A percentile compares a stretch with the other conserved stretches of the same genome.
These are phyloP conservation scores for Floccularia luteovirens DNA, from an alignment of 768 basidiomycete species.

Conservation along the genomic window DNA sequence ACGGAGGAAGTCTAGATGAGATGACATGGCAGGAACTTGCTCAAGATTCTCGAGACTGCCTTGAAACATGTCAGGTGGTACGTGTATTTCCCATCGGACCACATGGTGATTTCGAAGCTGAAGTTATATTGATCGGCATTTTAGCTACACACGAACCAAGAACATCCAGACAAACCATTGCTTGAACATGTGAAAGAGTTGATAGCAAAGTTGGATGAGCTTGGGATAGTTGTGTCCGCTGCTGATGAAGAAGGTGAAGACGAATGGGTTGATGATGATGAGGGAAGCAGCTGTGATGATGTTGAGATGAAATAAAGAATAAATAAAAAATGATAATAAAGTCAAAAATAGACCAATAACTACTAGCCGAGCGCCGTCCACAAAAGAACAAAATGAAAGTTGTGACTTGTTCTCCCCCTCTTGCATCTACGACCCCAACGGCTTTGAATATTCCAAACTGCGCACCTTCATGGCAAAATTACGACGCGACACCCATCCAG, in stretches of 20 bases:
- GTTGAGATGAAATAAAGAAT: conserved; percentile 49
- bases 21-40: conserved; percentile 74
- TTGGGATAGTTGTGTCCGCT: conserved; percentile 59
- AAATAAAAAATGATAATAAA: too few relatives aligned
- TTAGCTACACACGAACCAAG: conserved; percentile 65
- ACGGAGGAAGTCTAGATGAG: conserved; percentile 38
- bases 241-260: conserved; percentile 46
- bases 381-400: too few relatives aligned
- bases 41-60: conserved; percentile 69
- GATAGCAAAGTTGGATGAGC: conserved; percentile 53
- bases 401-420: too few relatives aligned
- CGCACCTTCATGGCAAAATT: conserved; percentile 33
- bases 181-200: conserved; percentile 73
- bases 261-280: conserved; percentile 60
- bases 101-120: too few relatives aligned
- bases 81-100: conserved; percentile 14
- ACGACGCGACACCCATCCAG: conserved; percentile 32
- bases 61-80: conserved; percentile 79
- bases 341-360: too few relatives aligned
- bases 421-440: too few relatives aligned
- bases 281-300: conserved; percentile 48
- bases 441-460: too few relatives aligned
- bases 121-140: conserved; percentile 5
- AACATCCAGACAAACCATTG: conserved; percentile 69
- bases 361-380: too few relatives aligned